Conservation (phyloP, 768 basidiomycete genomes). For the Mycena galericulata region DNA sequence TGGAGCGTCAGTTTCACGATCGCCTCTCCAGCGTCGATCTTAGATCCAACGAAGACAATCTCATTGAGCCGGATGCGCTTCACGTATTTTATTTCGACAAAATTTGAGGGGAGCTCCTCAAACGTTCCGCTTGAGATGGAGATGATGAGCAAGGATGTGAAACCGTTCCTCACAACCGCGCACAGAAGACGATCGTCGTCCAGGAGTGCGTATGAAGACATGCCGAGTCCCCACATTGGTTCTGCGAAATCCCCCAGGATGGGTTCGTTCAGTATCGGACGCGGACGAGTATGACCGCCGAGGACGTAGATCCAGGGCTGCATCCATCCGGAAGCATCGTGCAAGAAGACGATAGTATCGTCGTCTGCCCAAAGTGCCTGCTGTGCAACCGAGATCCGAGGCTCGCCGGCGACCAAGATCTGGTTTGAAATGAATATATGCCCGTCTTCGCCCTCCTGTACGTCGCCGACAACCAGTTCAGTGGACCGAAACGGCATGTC, state of each 20-base stretch:
- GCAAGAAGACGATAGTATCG: conserved; percentile 10
- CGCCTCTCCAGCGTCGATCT: conserved; percentile 11
- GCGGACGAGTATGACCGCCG: conserved; percentile 2
- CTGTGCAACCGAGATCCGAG: conserved; percentile 6
- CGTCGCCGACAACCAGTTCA: conserved; percentile 11
- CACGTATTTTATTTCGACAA: conserved; percentile 20
- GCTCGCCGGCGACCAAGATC: conserved; percentile 2
- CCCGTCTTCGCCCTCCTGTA: not conserved
- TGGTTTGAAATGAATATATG: conserved; percentile 2
- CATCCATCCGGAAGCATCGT: conserved; percentile 17
- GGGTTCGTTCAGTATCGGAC: conserved; percentile 1
- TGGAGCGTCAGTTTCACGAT: conserved; percentile 6
- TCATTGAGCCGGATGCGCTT: not conserved
- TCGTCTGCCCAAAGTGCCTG: conserved; percentile 16
- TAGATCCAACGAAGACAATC: conserved; percentile 9
- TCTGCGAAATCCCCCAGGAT: conserved; percentile 14
- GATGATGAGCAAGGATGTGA: conserved; percentile 5
- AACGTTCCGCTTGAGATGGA: conserved; percentile 10
- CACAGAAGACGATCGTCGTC: conserved; percentile 14
- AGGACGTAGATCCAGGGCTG: conserved; percentile 21
- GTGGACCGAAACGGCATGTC: conserved; percentile 20
- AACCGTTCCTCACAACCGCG: not conserved
- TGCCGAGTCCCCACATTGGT: conserved; percentile 23
- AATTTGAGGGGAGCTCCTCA: conserved; percentile 10
- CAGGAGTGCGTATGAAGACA: conserved; percentile 17